Evolutionary conservation across 2,329 filamentous ascomycete species (phyloP), one percentile per base, ranked within the genome.

Genomic region (Neonectria magnoliae): DNA sequence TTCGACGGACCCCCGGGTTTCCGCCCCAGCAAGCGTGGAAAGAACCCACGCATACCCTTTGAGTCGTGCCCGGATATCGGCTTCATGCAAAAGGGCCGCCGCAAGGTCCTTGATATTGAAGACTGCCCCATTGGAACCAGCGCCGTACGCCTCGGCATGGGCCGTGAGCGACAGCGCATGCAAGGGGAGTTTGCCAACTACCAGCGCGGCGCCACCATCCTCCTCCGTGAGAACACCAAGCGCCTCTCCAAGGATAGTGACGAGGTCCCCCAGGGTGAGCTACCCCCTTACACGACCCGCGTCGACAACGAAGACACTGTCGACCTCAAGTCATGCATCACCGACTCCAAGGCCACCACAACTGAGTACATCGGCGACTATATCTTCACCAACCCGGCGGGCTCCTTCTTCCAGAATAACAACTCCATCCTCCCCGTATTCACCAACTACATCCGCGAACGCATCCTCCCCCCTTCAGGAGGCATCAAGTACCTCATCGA

Each of bases 361-460:
- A 94, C 92, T 31, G 96, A 99, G 79, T 98, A 97, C 80, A 88
- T 99, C 67, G 93, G 91, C 75, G 82, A 89, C 78, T 96, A 91
- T 82, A 84, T 90, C 75, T 97, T 99, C 82, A 90, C 90, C 77
- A 98, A 97, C 82, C 93, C 92, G 3, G 96, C 96, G 11, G 94
- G 94, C 64, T 90, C 93, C 57, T 99, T 99, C 83, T 99, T 99
- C 87, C 96, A 99, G 77, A 99, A 99, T 85, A 99, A 99, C 87
- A 98, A 98, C 84, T 97, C 94, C 60, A 98, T 99, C 80, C 90
- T 99, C 25, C 89, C 93, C 31, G 81, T 84, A 16, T 97, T 98
- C 80, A 97, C 94, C 14, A 86, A 89, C 70, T 97, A 97, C 82
- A 93, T 98, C 77, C 92, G 93, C 67, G 85, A 91, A 41, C 88